Percentiles rank a stretch among this genome's conserved stretches.
Conservation (phyloP, 345 rosid species). For the Rhizophora apiculata region DNA sequence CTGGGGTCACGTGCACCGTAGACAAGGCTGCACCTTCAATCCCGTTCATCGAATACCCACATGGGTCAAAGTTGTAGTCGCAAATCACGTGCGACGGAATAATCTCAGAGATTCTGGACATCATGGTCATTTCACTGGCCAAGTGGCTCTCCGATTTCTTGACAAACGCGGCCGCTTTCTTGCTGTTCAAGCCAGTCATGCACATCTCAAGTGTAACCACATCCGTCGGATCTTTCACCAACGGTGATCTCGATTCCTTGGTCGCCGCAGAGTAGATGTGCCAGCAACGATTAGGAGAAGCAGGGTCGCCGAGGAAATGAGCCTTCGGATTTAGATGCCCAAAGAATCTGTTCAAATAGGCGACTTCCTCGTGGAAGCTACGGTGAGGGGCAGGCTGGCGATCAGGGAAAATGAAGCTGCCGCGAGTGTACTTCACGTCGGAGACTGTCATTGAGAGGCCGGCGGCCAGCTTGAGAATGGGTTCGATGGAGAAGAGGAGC, state of each 20-base stretch:
- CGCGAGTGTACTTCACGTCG: constrained; percentile 63
- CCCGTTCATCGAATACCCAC: constrained; percentile 84
- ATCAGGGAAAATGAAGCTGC: constrained; percentile 75
- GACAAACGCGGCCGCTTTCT: constrained; percentile 53
- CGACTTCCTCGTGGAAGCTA: constrained; percentile 61
- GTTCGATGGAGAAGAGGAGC: constrained; percentile 58
- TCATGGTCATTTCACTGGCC: constrained; percentile 51
- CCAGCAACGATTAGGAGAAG: constrained; percentile 43
- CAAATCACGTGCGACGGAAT: constrained; percentile 63
- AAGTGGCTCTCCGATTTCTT: constrained; percentile 32
- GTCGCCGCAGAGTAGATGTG: constrained; percentile 54
- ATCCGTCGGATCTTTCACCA: constrained; percentile 4
- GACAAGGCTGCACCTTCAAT: constrained; percentile 47
- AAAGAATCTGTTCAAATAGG: constrained; percentile 47
- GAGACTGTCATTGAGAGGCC: constrained; percentile 44
- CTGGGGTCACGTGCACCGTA: constrained; percentile 84
- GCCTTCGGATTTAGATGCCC: constrained; percentile 38
- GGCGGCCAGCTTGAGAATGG: constrained; percentile 40
- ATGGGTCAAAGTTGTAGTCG: constrained; percentile 70
- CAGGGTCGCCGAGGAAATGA: constrained; percentile 44
- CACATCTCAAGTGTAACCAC: constrained; percentile 65
- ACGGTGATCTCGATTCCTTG: constrained; percentile 5
- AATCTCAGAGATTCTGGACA: constrained; percentile 55
- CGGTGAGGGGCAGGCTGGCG: constrained; percentile 75
- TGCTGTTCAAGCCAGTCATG: constrained; percentile 64